phyloP scores from a whole-genome alignment of 768 basidiomycete species.

The Leccinum longicurvipes region DNA sequence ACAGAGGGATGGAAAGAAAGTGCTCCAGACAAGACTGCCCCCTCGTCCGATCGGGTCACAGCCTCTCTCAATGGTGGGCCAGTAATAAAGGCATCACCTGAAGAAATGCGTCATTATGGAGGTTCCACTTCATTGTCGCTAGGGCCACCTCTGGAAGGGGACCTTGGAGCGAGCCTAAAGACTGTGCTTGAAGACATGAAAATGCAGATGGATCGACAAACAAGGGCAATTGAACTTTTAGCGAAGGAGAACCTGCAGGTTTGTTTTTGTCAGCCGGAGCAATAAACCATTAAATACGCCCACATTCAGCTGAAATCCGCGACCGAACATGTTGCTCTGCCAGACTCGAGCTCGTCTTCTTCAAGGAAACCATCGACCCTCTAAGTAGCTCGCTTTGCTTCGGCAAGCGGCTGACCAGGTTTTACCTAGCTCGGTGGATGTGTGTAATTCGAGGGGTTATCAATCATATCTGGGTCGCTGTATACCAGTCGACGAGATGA shows the following conservation, averaged over 20 bases:
- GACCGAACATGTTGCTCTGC: conserved; percentile 10
- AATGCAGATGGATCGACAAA: conserved; percentile 47
- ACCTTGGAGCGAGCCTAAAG: conserved; percentile 25
- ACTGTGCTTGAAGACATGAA: conserved; percentile 45
- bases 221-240: conserved; percentile 39
- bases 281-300: conserved; percentile 5
- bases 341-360: conserved; percentile 14
- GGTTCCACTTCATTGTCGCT: conserved; percentile 10
- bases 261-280: conserved; percentile 2
- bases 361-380: conserved; percentile 13
- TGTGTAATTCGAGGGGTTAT: neutral
- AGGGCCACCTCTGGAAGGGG: conserved; percentile 17
- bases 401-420: neutral
- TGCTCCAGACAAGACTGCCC: conserved; percentile 8
- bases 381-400: neutral
- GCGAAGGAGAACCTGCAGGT: conserved; percentile 50
- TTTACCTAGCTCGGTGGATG: neutral
- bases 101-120: conserved; percentile 10
- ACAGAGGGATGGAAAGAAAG: conserved; percentile 12
- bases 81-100: conserved; percentile 7
- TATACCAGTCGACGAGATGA: neutral
- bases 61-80: conserved; percentile 8
- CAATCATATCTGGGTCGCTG: neutral
- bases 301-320: conserved; percentile 14
- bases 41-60: conserved; percentile 12